A percentile compares a stretch with the other conserved stretches of the same genome.
phyloP scores from a whole-genome alignment of 192 early-diverging fungal genomes.

The Linnemannia elongata region DNA sequence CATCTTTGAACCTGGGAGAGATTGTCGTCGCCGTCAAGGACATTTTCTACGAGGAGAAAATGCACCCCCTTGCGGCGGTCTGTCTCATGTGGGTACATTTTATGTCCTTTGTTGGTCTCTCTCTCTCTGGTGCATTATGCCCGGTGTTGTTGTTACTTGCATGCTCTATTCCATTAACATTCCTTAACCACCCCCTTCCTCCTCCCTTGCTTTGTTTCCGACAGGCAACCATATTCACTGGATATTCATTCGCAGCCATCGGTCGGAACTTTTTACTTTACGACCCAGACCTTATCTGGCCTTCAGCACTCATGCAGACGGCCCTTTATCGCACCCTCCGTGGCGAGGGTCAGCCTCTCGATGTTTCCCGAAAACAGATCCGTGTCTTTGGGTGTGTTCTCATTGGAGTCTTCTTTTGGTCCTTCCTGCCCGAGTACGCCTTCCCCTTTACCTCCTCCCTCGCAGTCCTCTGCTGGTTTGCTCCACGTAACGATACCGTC shows the following conservation, averaged over 20 bases:
- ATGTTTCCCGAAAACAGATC: slow-evolving; percentile 41
- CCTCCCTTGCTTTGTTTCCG: not conserved
- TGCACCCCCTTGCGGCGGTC: slow-evolving; percentile 45
- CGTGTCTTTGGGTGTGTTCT: slow-evolving; percentile 52
- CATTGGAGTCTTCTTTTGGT: slow-evolving; percentile 57
- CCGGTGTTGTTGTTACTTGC: not conserved
- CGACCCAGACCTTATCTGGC: slow-evolving; percentile 58
- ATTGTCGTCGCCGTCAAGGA: slow-evolving; percentile 50
- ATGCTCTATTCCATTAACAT: not conserved
- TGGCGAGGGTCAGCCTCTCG: slow-evolving; percentile 38
- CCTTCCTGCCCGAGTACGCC: slow-evolving; percentile 56
- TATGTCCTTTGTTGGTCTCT: not conserved
- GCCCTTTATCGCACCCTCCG: slow-evolving; percentile 53
- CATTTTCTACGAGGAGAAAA: slow-evolving; percentile 42
- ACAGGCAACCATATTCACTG: slow-evolving; percentile 42
- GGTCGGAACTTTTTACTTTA: slow-evolving; percentile 56
- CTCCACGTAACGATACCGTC: slow-evolving; percentile 38
- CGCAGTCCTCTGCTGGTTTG: slow-evolving; percentile 58
- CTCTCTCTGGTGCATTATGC: too few species aligned
- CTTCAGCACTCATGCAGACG: slow-evolving; percentile 58
- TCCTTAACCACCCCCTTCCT: not conserved
- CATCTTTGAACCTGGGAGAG: slow-evolving; percentile 31
- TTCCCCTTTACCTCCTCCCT: slow-evolving; percentile 58
- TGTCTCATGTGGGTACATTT: slow-evolving; percentile 33
- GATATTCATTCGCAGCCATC: slow-evolving; percentile 57